Conservation (phyloP, 768 basidiomycete species). For the Podaxis rugospora region DNA sequence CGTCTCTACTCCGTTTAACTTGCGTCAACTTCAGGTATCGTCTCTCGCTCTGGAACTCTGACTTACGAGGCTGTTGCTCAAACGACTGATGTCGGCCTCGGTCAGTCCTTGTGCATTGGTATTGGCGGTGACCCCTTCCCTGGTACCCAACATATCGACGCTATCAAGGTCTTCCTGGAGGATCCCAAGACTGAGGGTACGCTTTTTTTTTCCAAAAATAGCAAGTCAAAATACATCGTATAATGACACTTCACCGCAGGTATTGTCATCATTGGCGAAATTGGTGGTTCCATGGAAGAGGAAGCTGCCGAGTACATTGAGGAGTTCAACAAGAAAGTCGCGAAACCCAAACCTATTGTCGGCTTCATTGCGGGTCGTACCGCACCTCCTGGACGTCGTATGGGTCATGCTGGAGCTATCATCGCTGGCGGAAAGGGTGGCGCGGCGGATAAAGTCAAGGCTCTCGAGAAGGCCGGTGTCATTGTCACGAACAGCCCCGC, state of each 20-base stretch:
- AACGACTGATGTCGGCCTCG: slow-evolving; percentile 92
- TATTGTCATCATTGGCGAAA: slow-evolving; percentile 98
- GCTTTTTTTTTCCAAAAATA: slow-evolving; percentile 8
- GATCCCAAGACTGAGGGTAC: slow-evolving; percentile 91
- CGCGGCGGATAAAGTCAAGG: slow-evolving; percentile 89
- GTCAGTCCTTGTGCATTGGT: slow-evolving; percentile 94
- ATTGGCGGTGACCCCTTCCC: slow-evolving; percentile 98
- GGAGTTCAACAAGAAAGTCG: slow-evolving; percentile 85
- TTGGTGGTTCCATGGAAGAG: slow-evolving; percentile 99
- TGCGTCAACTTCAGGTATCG: slow-evolving; percentile 57
- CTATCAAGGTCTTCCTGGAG: slow-evolving; percentile 92
- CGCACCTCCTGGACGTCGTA: slow-evolving; percentile 95
- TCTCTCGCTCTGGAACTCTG: slow-evolving; percentile 91
- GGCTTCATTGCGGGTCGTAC: slow-evolving; percentile 98
- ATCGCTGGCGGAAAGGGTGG: slow-evolving; percentile 98
- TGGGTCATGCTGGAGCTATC: slow-evolving; percentile 98
- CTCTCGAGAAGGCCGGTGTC: slow-evolving; percentile 87
- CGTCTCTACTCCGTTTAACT: background rate
- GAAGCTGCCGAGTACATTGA: slow-evolving; percentile 97
- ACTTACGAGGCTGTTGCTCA: slow-evolving; percentile 99
- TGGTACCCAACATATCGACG: slow-evolving; percentile 93
- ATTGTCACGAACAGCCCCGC: slow-evolving; percentile 95
- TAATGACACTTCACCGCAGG: slow-evolving; percentile 38
- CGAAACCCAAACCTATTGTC: slow-evolving; percentile 90
- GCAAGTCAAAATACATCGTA: background rate